Evolutionary conservation across 495 filamentous ascomycete genomes (phyloP).

Genomic region (Aspergillus biplanus): DNA sequence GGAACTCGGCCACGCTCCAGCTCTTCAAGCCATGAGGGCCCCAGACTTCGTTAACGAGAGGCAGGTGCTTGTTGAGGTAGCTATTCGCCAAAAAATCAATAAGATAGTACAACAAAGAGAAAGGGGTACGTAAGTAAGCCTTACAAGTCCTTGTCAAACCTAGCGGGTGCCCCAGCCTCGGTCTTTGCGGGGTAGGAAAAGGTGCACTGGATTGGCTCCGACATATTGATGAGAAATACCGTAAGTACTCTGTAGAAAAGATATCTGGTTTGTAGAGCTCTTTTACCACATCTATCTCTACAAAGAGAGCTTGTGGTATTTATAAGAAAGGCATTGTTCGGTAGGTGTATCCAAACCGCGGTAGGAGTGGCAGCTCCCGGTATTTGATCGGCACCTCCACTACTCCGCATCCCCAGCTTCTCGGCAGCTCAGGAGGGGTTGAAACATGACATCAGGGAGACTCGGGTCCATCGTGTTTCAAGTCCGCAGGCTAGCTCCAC

Average conservation of each 20-base stretch:
- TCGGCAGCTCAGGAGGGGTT: no score
- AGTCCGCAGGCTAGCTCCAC: no score
- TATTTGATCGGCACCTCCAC: conserved; percentile 2
- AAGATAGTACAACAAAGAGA: neutral
- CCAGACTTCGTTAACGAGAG: conserved; percentile 4
- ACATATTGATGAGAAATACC: neutral
- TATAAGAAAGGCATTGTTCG: neutral
- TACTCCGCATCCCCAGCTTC: neutral
- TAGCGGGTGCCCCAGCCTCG: neutral
- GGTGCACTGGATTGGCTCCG: conserved; percentile 10
- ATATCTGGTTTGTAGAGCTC: neutral
- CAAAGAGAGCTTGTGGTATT: neutral
- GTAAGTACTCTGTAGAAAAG: neutral
- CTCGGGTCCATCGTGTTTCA: no score
- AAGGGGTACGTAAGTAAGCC: neutral
- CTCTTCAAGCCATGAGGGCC: conserved; percentile 12
- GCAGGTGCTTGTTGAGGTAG: conserved; percentile 12
- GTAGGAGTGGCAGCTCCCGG: neutral
- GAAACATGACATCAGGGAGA: no score
- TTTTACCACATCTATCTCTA: neutral
- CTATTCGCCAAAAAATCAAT: neutral
- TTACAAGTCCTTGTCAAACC: conserved; percentile 14
- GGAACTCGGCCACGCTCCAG: conserved; percentile 8
- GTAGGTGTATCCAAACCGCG: neutral
- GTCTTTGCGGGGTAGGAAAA: conserved; percentile 8